Evolutionary conservation across 2,329 filamentous ascomycete genomes (phyloP).

Genomic region (Penicillium sp.): DNA sequence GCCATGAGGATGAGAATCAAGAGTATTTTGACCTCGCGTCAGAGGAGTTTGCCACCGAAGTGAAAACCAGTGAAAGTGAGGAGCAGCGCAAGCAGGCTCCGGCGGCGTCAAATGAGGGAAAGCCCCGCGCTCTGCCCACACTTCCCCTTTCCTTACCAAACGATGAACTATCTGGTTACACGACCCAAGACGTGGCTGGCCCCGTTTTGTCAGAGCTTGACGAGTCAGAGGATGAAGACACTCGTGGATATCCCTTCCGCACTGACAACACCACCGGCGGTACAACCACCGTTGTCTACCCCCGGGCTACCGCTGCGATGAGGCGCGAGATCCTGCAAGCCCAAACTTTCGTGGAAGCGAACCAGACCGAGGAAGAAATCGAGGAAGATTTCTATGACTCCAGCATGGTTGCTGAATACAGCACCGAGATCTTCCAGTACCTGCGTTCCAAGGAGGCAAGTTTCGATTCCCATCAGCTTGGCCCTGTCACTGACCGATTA

Average conservation of each 20-base stretch:
- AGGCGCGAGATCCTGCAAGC: slow-evolving; percentile 71
- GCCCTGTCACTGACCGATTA: slow-evolving; percentile 14
- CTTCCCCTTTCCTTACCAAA: background rate
- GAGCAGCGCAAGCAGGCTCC: background rate
- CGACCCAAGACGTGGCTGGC: background rate
- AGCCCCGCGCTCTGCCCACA: background rate
- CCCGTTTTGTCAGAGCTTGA: slow-evolving; percentile 46
- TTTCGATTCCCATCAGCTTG: background rate
- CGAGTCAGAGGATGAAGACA: slow-evolving; percentile 74
- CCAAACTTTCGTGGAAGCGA: slow-evolving; percentile 66
- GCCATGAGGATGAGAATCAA: background rate
- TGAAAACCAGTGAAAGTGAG: background rate
- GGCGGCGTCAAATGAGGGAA: background rate
- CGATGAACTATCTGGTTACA: background rate
- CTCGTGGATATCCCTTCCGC: slow-evolving; percentile 74
- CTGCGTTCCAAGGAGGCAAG: slow-evolving; percentile 85
- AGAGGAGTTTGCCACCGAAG: background rate
- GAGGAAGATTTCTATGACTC: slow-evolving; percentile 92
- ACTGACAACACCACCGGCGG: slow-evolving; percentile 71
- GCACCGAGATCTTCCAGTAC: slow-evolving; percentile 92
- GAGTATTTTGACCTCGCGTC: background rate
- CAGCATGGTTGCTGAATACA: slow-evolving; percentile 97
- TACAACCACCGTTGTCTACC: slow-evolving; percentile 68
- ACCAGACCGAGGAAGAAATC: slow-evolving; percentile 70
- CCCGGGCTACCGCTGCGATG: slow-evolving; percentile 60